Percentiles rank a stretch among this genome's conserved stretches.
Evolutionary conservation across 78 protist species (phyloP).

Genomic region (Mantamonas sphyraenae): DNA sequence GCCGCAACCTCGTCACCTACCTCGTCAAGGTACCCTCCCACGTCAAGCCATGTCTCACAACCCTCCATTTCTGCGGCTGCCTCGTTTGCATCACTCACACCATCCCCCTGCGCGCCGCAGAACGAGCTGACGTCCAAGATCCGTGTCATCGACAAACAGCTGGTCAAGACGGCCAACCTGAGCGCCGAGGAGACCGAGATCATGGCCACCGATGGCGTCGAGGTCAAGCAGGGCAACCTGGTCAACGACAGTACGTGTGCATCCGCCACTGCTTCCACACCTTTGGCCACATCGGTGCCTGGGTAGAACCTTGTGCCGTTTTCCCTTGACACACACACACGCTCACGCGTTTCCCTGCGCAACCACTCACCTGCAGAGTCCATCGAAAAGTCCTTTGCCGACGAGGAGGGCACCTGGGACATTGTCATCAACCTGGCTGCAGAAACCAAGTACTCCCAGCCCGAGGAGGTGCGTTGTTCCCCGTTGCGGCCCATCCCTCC

Average conservation of each 20-base stretch:
- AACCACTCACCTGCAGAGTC: too few species aligned
- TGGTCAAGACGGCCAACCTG: constrained; percentile 72
- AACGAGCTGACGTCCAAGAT: too few species aligned
- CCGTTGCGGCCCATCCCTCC: too few species aligned
- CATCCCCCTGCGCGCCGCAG: too few species aligned
- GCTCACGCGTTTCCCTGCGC: too few species aligned
- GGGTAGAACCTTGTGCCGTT: too few species aligned
- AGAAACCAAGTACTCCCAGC: constrained; percentile 78
- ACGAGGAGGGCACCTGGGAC: constrained; percentile 44
- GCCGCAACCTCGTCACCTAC: constrained; percentile 73
- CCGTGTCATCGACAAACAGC: constrained; percentile 80
- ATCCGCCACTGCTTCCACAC: not conserved
- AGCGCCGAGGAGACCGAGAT: constrained; percentile 25
- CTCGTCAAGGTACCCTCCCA: too few species aligned
- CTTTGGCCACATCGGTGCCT: not conserved
- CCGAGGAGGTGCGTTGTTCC: constrained; percentile 12
- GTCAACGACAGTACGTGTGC: not conserved
- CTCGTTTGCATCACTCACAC: not conserved
- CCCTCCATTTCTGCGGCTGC: not conserved
- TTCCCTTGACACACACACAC: too few species aligned
- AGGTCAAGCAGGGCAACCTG: constrained; percentile 73
- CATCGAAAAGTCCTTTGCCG: constrained; percentile 33
- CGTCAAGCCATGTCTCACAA: not conserved
- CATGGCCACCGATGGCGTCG: constrained; percentile 51
- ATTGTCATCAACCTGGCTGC: constrained; percentile 83